phyloP scores from a whole-genome alignment of 2,329 filamentous ascomycete species.

The Sporothrix euskadiensis region DNA sequence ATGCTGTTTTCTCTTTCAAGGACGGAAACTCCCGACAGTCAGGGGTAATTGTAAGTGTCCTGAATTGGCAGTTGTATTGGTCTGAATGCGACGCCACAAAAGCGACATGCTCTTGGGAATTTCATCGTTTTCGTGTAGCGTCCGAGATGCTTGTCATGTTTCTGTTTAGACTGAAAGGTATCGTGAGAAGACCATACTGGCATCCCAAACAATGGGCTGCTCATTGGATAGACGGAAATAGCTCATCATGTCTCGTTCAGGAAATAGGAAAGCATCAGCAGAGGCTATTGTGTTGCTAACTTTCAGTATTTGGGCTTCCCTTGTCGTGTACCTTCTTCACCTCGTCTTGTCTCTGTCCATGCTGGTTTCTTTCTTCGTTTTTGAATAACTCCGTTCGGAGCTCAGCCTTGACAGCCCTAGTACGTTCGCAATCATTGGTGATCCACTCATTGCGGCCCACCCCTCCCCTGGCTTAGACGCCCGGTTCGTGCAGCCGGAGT shows the following conservation, averaged over 20 bases:
- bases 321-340: background rate
- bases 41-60: background rate
- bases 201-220: no score
- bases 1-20: background rate
- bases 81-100: background rate
- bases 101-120: background rate
- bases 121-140: background rate
- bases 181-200: background rate
- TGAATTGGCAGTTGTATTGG: background rate
- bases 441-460: background rate
- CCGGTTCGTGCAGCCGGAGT: background rate
- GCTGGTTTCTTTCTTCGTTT: background rate
- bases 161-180: background rate
- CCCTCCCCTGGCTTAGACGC: background rate
- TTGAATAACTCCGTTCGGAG: background rate
- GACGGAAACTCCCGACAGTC: no score
- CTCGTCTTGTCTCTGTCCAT: background rate
- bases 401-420: background rate
- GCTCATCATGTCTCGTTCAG: background rate
- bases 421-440: background rate
- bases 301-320: background rate
- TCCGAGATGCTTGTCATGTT: background rate
- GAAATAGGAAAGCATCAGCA: constrained; percentile 3
- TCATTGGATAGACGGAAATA: background rate
- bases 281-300: background rate